phyloP scores from a whole-genome alignment of 441 rosid genomes.

The Gossypium schwendimanii region DNA sequence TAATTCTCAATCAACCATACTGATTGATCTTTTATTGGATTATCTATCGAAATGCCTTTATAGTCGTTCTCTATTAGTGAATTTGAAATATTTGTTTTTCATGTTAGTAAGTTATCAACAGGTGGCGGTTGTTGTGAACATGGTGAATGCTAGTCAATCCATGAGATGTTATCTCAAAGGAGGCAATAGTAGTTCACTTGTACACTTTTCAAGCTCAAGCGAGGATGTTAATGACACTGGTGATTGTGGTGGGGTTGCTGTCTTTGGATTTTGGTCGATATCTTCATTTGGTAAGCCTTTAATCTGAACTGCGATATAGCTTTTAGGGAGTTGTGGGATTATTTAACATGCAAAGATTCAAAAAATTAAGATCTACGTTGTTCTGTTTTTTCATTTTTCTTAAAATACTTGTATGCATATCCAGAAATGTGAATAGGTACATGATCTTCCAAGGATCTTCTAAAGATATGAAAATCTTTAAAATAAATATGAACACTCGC shows the following conservation, averaged over 20 bases:
- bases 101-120: conserved; percentile 18
- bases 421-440: neutral
- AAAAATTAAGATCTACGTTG: neutral
- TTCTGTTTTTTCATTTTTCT: neutral
- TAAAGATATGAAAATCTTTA: neutral
- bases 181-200: conserved; percentile 35
- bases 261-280: conserved; percentile 53
- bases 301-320: neutral
- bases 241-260: conserved; percentile 68
- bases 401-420: neutral
- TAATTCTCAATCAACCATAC: neutral
- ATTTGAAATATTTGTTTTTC: neutral
- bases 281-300: conserved; percentile 50
- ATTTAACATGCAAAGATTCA: neutral
- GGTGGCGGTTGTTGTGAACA: conserved; percentile 48
- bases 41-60: neutral
- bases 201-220: conserved; percentile 49
- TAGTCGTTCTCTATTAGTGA: neutral
- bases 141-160: conserved; percentile 51
- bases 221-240: conserved; percentile 50
- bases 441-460: neutral
- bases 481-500: neutral
- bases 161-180: conserved; percentile 60
- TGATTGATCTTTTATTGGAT: neutral
- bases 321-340: neutral